A percentile compares a stretch with the other conserved stretches of the same genome.
phyloP scores from a whole-genome alignment of 176 grass and related monocot genomes.

The Bonia amplexicaulis region DNA sequence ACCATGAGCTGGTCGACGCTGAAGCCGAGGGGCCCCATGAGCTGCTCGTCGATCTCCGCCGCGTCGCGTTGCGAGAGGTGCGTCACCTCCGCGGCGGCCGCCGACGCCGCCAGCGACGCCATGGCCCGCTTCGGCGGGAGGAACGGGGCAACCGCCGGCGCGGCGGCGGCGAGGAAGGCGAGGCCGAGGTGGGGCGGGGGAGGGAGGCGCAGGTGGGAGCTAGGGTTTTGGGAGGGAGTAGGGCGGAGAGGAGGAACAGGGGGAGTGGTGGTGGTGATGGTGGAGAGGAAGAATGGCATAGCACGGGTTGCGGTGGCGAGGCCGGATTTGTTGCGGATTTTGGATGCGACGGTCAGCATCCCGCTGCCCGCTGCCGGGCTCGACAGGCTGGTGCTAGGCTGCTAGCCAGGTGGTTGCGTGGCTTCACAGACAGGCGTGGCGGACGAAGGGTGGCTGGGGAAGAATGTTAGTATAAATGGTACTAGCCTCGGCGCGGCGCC shows the following conservation, averaged over 20 bases:
- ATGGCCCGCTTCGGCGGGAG: constrained; percentile 6
- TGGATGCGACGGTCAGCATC: constrained; percentile 37
- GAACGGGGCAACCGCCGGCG: neutral
- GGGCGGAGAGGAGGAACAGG: neutral
- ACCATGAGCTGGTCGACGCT: constrained; percentile 96
- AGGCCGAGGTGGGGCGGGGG: neutral
- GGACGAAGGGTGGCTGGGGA: too few species aligned
- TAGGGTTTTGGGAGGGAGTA: neutral
- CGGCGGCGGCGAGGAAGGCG: neutral
- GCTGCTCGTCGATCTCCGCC: constrained; percentile 78
- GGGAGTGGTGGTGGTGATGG: neutral
- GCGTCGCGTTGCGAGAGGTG: constrained; percentile 67
- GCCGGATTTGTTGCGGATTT: constrained; percentile 9
- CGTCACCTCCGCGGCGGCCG: constrained; percentile 37
- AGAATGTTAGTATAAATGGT: too few species aligned
- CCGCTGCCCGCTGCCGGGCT: neutral
- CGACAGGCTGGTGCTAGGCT: neutral
- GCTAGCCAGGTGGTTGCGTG: too few species aligned
- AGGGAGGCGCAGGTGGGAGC: neutral
- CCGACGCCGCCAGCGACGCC: constrained; percentile 27
- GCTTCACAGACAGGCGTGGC: too few species aligned
- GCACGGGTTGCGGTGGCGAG: constrained; percentile 17
- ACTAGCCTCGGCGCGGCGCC: too few species aligned
- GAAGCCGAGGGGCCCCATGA: constrained; percentile 81
- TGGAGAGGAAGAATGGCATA: constrained; percentile 33